phyloP scores from a whole-genome alignment of 768 basidiomycete genomes.

The Butyriboletus loyo region DNA sequence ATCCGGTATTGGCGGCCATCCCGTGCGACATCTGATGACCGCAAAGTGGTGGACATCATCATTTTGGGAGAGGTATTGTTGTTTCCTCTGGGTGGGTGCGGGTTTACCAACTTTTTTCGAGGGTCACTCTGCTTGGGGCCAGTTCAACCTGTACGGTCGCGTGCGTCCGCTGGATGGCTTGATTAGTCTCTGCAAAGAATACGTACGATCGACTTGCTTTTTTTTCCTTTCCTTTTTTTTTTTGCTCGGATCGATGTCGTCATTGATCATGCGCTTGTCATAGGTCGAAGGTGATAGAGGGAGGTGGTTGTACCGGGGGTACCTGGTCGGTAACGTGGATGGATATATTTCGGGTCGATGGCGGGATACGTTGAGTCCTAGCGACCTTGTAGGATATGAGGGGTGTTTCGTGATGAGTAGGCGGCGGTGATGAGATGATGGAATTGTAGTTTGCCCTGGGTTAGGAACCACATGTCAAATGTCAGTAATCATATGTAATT shows the following conservation, averaged over 20 bases:
- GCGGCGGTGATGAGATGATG: slow-evolving; percentile 39
- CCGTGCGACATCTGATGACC: slow-evolving; percentile 29
- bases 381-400: slow-evolving; percentile 70
- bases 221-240: not conserved
- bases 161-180: slow-evolving; percentile 81
- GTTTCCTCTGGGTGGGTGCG: not conserved
- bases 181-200: slow-evolving; percentile 80
- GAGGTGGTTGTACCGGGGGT: slow-evolving; percentile 84
- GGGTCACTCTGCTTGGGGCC: slow-evolving; percentile 93
- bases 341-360: slow-evolving; percentile 81
- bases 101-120: slow-evolving; percentile 28
- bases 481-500: too few species aligned
- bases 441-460: not conserved
- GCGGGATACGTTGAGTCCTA: slow-evolving; percentile 77
- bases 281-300: slow-evolving; percentile 74
- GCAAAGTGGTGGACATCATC: slow-evolving; percentile 51
- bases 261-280: not conserved
- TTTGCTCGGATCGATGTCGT: not conserved
- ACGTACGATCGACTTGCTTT: slow-evolving; percentile 44
- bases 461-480: too few species aligned
- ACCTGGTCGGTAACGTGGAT: slow-evolving; percentile 65
- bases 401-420: slow-evolving; percentile 80
- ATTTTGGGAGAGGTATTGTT: slow-evolving; percentile 65
- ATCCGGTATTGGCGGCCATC: slow-evolving; percentile 30
- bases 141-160: slow-evolving; percentile 76